A percentile compares a stretch with the other conserved stretches of the same genome.
Evolutionary conservation across 148 eudicot species (phyloP).

Genomic region (Nepenthes gracilis): DNA sequence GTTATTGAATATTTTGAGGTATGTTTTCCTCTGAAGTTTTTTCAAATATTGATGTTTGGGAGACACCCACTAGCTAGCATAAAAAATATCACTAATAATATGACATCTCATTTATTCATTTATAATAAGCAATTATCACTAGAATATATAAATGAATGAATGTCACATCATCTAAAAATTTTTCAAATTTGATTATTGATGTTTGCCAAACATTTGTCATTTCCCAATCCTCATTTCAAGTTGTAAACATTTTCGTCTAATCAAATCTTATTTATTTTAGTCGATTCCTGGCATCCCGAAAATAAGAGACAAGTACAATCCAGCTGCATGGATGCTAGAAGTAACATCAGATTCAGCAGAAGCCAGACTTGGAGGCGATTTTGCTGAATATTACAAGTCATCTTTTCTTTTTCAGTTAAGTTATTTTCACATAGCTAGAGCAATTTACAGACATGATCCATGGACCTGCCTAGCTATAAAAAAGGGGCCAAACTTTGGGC

Average conservation of each 20-base stretch:
- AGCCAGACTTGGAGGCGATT: constrained; percentile 24
- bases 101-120: too few species aligned
- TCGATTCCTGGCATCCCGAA: constrained; percentile 29
- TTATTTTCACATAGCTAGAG: neutral
- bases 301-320: constrained; percentile 49
- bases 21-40: neutral
- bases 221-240: too few species aligned
- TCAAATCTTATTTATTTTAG: constrained; percentile 8
- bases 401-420: constrained; percentile 32
- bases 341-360: constrained; percentile 36
- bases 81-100: too few species aligned
- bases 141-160: neutral
- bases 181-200: too few species aligned
- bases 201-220: too few species aligned
- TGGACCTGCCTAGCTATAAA: too few species aligned
- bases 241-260: neutral
- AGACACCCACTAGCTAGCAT: too few species aligned
- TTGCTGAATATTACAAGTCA: constrained; percentile 29
- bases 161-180: neutral
- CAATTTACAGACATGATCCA: neutral
- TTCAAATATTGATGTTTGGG: neutral
- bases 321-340: constrained; percentile 68
- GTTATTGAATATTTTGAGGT: constrained; percentile 51
- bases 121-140: too few species aligned
- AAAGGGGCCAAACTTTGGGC: too few species aligned